These are phyloP conservation scores for Kitagawia praeruptora DNA, from an alignment of 129 eudicot genomes.

Conservation along the genomic window DNA sequence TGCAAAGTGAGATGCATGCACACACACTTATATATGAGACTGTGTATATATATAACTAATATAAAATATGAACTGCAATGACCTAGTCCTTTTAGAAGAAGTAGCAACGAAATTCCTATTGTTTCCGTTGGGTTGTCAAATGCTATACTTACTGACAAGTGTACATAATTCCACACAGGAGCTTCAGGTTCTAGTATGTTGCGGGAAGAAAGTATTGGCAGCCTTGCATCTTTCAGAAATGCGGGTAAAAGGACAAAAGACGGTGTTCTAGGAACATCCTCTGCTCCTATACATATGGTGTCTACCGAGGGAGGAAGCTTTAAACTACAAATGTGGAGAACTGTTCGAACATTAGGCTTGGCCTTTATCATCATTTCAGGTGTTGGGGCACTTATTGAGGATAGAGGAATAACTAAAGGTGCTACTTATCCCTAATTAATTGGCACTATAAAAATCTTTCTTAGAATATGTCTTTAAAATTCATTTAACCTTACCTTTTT, in stretches of 20 bases:
- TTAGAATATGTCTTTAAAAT: not conserved
- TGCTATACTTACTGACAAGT: not conserved
- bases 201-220: slow-evolving; percentile 54
- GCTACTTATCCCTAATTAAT: not conserved
- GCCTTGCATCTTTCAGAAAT: slow-evolving; percentile 64
- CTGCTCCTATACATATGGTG: slow-evolving; percentile 93
- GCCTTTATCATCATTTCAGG: slow-evolving; percentile 83
- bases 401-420: slow-evolving; percentile 98
- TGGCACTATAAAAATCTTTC: not conserved
- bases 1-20: not conserved
- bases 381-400: slow-evolving; percentile 81
- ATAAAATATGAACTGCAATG: not conserved
- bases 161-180: slow-evolving; percentile 28
- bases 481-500: not conserved
- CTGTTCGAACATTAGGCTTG: slow-evolving; percentile 70
- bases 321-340: slow-evolving; percentile 87
- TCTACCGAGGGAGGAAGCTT: slow-evolving; percentile 82
- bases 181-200: slow-evolving; percentile 28
- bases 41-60: not conserved
- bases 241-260: slow-evolving; percentile 69
- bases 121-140: not conserved
- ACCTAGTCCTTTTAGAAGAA: not conserved
- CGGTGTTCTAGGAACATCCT: slow-evolving; percentile 77
- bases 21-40: not conserved
- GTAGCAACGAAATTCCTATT: not conserved